These are phyloP conservation scores for Naganishia randhawae DNA, from an alignment of 768 basidiomycete species.

Conservation along the genomic window DNA sequence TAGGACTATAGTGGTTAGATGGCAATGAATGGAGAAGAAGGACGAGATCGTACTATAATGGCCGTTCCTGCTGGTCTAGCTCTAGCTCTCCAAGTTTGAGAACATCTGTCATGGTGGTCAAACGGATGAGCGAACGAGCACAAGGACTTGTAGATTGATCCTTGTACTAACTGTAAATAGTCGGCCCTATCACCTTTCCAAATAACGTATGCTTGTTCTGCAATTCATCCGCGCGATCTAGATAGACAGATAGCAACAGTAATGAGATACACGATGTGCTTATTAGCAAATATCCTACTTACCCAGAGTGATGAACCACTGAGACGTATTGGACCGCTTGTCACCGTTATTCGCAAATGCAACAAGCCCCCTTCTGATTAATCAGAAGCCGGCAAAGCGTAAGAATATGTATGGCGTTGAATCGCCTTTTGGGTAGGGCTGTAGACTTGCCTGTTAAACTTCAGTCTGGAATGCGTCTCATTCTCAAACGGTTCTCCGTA, in stretches of 20 bases:
- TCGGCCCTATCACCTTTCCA: constrained; percentile 59
- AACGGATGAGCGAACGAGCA: background rate
- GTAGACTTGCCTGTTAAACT: constrained; percentile 55
- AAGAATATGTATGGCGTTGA: too few species aligned
- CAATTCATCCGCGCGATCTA: constrained; percentile 85
- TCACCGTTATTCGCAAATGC: constrained; percentile 89
- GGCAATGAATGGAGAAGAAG: background rate
- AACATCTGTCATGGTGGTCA: constrained; percentile 60
- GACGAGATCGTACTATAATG: constrained; percentile 54
- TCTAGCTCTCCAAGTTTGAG: constrained; percentile 84
- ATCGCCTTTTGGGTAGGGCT: too few species aligned
- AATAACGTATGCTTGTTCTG: constrained; percentile 94
- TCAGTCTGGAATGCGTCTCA: constrained; percentile 86
- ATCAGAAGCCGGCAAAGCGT: too few species aligned
- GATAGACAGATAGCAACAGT: background rate
- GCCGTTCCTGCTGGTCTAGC: constrained; percentile 45
- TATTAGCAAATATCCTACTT: background rate
- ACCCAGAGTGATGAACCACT: constrained; percentile 94
- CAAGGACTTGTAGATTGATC: too few species aligned
- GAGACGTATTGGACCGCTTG: constrained; percentile 85
- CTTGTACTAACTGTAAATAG: constrained; percentile 47
- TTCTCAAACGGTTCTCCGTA: constrained; percentile 94
- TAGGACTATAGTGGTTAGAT: background rate
- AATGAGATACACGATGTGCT: background rate
- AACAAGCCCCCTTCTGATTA: constrained; percentile 71